Evolutionary conservation across 2,329 filamentous ascomycete species (phyloP).

Genomic region (Epichloe festucae): DNA sequence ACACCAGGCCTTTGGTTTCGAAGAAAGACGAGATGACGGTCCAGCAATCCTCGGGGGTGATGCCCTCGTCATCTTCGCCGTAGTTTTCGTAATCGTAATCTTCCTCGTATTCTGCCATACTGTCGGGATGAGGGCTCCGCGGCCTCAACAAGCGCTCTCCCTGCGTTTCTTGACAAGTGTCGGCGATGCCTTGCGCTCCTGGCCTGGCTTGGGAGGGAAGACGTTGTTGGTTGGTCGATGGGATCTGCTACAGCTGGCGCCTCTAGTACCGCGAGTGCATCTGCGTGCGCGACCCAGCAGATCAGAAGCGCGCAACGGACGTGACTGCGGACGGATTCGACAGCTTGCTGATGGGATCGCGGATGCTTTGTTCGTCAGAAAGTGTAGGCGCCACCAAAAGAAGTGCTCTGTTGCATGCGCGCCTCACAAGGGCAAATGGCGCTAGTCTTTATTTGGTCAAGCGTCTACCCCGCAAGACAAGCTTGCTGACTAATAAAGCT

Average conservation of each 20-base stretch:
- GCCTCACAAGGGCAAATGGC: not conserved
- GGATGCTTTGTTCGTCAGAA: not conserved
- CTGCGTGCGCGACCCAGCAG: slow-evolving; percentile 14
- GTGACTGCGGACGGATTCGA: not conserved
- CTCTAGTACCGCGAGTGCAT: slow-evolving; percentile 21
- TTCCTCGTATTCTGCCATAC: slow-evolving; percentile 44
- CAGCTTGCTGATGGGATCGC: not conserved
- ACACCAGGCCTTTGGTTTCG: slow-evolving; percentile 87
- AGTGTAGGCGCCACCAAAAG: slow-evolving; percentile 1
- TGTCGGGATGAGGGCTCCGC: slow-evolving; percentile 8
- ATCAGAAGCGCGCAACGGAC: slow-evolving; percentile 6
- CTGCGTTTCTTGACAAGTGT: not conserved
- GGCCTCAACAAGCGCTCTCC: not conserved
- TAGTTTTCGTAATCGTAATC: slow-evolving; percentile 56
- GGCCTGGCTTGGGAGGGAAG: not conserved
- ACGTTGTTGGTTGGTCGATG: not conserved
- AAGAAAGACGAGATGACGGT: slow-evolving; percentile 96
- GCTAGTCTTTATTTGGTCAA: not conserved
- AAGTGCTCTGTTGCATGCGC: not conserved
- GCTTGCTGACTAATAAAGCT: slow-evolving; percentile 7
- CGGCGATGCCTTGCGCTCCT: not conserved
- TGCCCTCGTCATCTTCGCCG: slow-evolving; percentile 53
- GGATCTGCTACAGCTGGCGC: slow-evolving; percentile 15
- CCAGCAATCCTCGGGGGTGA: slow-evolving; percentile 96
- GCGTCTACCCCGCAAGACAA: not conserved